Evolutionary conservation across 371 early-diverging fungal genomes (phyloP).

Genomic region (Mucor saturninus): DNA sequence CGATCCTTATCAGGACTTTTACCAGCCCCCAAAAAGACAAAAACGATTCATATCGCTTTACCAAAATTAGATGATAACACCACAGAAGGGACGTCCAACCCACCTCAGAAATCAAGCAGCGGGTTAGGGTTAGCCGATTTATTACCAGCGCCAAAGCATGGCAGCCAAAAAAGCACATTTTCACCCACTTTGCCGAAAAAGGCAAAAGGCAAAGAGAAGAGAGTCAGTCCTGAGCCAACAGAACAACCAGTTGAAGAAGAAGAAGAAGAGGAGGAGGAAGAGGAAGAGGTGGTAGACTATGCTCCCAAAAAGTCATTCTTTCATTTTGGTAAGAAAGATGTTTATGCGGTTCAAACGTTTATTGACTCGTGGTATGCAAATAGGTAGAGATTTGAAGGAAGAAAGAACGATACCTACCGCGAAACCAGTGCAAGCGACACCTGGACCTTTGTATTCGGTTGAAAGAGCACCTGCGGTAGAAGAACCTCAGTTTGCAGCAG

Average conservation of each 20-base stretch:
- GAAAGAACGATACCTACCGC: slow-evolving; percentile 13
- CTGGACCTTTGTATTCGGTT: slow-evolving; percentile 12
- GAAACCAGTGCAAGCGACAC: slow-evolving; percentile 14
- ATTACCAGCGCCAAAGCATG: slow-evolving; percentile 40
- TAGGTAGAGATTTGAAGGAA: slow-evolving; percentile 31
- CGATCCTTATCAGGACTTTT: slow-evolving; percentile 12
- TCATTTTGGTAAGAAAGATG: slow-evolving; percentile 19
- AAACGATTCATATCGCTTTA: slow-evolving; percentile 39
- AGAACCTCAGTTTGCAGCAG: slow-evolving; percentile 29
- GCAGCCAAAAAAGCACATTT: slow-evolving; percentile 14
- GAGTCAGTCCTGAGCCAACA: slow-evolving; percentile 8
- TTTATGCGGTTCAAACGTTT: no score
- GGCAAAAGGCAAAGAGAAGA: slow-evolving; percentile 18
- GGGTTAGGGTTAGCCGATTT: slow-evolving; percentile 35
- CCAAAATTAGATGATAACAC: slow-evolving; percentile 27
- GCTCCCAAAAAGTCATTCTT: slow-evolving; percentile 32
- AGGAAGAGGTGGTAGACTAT: slow-evolving; percentile 22
- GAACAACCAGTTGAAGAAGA: slow-evolving; percentile 7
- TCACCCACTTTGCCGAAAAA: slow-evolving; percentile 19
- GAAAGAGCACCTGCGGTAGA: slow-evolving; percentile 13
- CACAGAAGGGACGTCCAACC: no score
- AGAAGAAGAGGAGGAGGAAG: slow-evolving; percentile 29
- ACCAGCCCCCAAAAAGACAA: slow-evolving; percentile 29
- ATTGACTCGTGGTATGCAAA: background rate
- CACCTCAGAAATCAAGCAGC: slow-evolving; percentile 23